Base-by-base conservation (phyloP, 306 rosid species). In the Prunus dulcis region DNA sequence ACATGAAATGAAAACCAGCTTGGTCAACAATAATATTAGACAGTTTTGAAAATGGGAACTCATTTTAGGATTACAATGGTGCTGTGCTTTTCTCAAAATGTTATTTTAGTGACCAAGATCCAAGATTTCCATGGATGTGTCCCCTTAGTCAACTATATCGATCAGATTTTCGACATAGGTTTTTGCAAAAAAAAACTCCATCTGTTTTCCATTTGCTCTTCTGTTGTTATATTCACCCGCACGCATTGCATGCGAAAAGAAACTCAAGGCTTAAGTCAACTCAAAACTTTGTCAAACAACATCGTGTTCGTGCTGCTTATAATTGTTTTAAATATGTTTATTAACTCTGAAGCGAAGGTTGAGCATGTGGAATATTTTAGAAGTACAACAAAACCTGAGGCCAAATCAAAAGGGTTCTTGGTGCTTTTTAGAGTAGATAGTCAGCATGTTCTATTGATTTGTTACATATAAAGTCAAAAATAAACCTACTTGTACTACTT, bases 101-200 rank as follows among this genome's bases (percentile, higher is more conserved):
- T 23, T 50, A 67, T 53, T 81, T 69, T 20, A 80, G 74, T 74
- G 69, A 66, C 30, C 85, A 81, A 76, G 90, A 91, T 91, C 92
- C 97, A 80, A 87, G 82, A 79, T 72, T 82, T 77, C 75, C 64
- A 78, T 49, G 71, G 78, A 73, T 75, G 57, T 80, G 71, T 75
- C 78, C 71, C 80, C 49, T 64, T 32, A 87, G 91, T 87, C 96
- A 89, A 92, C 87, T 32, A 62, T 34, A 9, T 53, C 15, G 50
- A 80, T 75, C 84, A 77, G 87, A 83, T 84, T 84, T 82, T 78
- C 81, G 83, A 79, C 89, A 82, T 53, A 82, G 83, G 85, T 77
- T 77, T 78, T 79, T 9, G 9, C 28, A 20, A 30, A 19, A 30
- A 19, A 25, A 60, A 23, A 23, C 62, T 78, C 58, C 61, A 74